Evolutionary conservation across 805 yeast species (phyloP), one percentile per base, ranked within the genome.

Genomic region (Myxozyma melibiosi): DNA sequence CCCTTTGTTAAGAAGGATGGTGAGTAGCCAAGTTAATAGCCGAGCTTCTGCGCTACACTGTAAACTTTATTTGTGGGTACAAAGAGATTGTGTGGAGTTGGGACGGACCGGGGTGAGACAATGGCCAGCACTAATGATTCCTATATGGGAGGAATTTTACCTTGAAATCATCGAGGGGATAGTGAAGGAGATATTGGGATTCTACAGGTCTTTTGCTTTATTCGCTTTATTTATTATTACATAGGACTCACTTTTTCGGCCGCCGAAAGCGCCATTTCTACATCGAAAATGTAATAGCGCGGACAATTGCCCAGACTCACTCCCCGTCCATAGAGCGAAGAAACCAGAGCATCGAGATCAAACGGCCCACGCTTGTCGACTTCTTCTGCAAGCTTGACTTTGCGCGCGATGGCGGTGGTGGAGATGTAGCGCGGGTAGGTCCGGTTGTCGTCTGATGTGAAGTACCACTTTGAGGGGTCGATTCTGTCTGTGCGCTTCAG

Each of bases 291-390:
- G n/a, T 33, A 22, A 25, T 38, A 53, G 11, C 57, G 44, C 8
- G 57, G 57, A 13, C 28, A 16, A 13, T 28, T 28, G 18, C 52
- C 51, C 18, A 38, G 37, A 33, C 52, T 46, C 4, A 44, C 51
- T 6, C 47, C 57, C 24, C 57, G 57, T 13, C 44, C 48, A 22
- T 39, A 40, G 3, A 53, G 25, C 51, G 42, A 53, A 16, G 52
- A 20, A 11, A 46, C 37, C 20, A 53, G 18, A 5, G 52, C 33
- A 30, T 53, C 57, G 8, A 46, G 48, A 18, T 53, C 57, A 39
- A 53, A 37, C 2, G 37, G 45, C 14, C 45, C 45, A 24, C 44
- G 42, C 1, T 20, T 31, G 7, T 39, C 45, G 37, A 4, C 20
- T n/a, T 18, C 25, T 40, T 40, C 57, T 3, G 31, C 46, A 22